Evolutionary conservation across 2,329 filamentous ascomycete genomes (phyloP).

Genomic region (Penicillium expansum): DNA sequence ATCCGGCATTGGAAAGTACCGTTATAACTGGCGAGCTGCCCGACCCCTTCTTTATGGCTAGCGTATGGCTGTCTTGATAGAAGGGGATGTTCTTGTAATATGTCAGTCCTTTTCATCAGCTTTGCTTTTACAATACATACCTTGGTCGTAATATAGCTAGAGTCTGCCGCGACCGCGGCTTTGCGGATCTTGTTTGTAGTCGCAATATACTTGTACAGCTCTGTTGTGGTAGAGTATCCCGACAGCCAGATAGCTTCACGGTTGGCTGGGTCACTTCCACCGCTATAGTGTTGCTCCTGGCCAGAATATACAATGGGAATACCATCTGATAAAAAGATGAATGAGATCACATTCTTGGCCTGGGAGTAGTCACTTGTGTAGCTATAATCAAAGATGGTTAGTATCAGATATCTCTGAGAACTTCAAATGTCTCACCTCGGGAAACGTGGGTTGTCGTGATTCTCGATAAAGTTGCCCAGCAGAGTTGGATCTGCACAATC

Average conservation of each 20-base stretch:
- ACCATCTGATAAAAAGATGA: slow-evolving; percentile 58
- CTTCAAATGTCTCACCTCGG: slow-evolving; percentile 28
- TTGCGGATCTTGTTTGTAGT: slow-evolving; percentile 53
- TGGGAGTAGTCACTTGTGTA: slow-evolving; percentile 41
- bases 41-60: slow-evolving; percentile 43
- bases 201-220: slow-evolving; percentile 52
- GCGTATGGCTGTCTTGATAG: slow-evolving; percentile 42
- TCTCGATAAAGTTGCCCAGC: slow-evolving; percentile 58
- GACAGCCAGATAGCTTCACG: slow-evolving; percentile 61
- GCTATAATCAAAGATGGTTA: background rate
- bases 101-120: background rate
- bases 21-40: slow-evolving; percentile 42
- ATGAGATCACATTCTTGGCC: slow-evolving; percentile 62
- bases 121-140: slow-evolving; percentile 9
- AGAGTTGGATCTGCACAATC: slow-evolving; percentile 47
- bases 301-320: slow-evolving; percentile 67
- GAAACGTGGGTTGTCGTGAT: slow-evolving; percentile 61
- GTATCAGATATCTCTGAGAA: background rate
- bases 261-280: slow-evolving; percentile 50
- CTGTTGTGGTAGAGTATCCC: slow-evolving; percentile 46
- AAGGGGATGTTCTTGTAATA: slow-evolving; percentile 36
- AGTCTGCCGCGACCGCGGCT: slow-evolving; percentile 40
- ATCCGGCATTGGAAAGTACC: slow-evolving; percentile 47
- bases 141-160: slow-evolving; percentile 42
- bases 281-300: slow-evolving; percentile 62